Conservation (phyloP, 805 yeast species). For the Ogataea populi-albae region DNA sequence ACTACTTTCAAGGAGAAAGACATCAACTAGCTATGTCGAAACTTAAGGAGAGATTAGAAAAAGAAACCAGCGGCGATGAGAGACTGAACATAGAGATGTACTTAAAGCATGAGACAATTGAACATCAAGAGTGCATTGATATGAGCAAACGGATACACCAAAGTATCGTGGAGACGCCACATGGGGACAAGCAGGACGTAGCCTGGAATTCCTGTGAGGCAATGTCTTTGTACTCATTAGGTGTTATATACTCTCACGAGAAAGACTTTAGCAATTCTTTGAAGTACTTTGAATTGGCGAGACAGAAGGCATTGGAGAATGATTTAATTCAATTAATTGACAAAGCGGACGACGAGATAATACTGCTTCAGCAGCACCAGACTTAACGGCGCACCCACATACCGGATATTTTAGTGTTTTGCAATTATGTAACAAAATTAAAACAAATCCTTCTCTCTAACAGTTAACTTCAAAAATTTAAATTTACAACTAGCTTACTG, state of each 20-base stretch:
- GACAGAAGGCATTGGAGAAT: constrained; percentile 64
- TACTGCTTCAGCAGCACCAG: constrained; percentile 21
- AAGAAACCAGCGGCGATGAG: constrained; percentile 7
- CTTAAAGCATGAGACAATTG: constrained; percentile 10
- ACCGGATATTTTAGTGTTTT: constrained; percentile 13
- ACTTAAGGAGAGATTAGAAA: constrained; percentile 5
- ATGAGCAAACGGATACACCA: constrained; percentile 22
- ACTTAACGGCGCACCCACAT: constrained; percentile 2
- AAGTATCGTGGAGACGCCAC: constrained; percentile 13
- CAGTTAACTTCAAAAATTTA: constrained; percentile 9
- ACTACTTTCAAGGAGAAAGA: constrained; percentile 22
- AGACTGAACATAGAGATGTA: constrained; percentile 10
- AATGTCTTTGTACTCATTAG: constrained; percentile 79
- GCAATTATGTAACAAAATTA: constrained; percentile 15
- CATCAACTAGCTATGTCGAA: constrained; percentile 10
- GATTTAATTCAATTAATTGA: constrained; percentile 59
- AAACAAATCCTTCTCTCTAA: constrained; percentile 12
- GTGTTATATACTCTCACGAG: constrained; percentile 68
- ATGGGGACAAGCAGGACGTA: constrained; percentile 5
- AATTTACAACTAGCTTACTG: constrained; percentile 30
- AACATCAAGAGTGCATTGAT: constrained; percentile 9
- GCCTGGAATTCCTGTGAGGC: constrained; percentile 41
- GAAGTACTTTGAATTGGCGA: constrained; percentile 61
- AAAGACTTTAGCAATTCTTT: constrained; percentile 58
- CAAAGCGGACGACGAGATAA: constrained; percentile 64